Evolutionary conservation across 345 rosid species (phyloP), one percentile per base, ranked within the genome.

Genomic region (Erucastrum elatum): DNA sequence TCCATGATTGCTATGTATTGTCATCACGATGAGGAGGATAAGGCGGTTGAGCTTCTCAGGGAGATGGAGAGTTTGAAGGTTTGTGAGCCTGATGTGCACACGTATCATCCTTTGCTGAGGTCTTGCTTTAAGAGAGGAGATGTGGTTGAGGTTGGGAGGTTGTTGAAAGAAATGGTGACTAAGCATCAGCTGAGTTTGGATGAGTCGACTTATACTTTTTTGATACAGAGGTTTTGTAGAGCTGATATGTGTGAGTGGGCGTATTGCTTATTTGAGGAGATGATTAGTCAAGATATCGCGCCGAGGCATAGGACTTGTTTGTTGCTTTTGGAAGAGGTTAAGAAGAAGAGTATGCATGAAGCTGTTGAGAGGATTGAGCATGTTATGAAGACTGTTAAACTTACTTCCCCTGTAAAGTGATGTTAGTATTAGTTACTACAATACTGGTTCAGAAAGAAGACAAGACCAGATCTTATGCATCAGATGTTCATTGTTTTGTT

Each of bases 131-230:
- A 75, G 84, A 83, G 81, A 44, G 94, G 94, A 58, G 86, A 80
- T 66, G 82, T 85, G 1, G 91, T 89, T 51, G 82, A 81, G 77
- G 86, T 92, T 80, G 84, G 84, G 76, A 84, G 65, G 5, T 68
- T 94, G 70, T 76, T 91, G 86, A 83, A 85, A 66, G 94, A 88
- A 72, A 87, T 89, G 91, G 90, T 85, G 69, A 88, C 86, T 41
- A 92, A 87, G 78, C 89, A 92, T 77, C 89, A 90, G 58, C 88
- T 91, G n/a, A 92, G 97, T 75, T 85, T 90, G 60, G 97, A 94
- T 82, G 53, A 84, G 53, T 86, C 94, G 12, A 81, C 90, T 12
- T 91, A 92, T 81, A 79, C 88, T 2, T 91, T 94, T 71, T 55
- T 92, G 72, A 87, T 94, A 81, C 98, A 94, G 70, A 90, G 97